These are phyloP conservation scores for Barbatosphaeria neglecta DNA, from an alignment of 495 filamentous ascomycete species.

Conservation along the genomic window DNA sequence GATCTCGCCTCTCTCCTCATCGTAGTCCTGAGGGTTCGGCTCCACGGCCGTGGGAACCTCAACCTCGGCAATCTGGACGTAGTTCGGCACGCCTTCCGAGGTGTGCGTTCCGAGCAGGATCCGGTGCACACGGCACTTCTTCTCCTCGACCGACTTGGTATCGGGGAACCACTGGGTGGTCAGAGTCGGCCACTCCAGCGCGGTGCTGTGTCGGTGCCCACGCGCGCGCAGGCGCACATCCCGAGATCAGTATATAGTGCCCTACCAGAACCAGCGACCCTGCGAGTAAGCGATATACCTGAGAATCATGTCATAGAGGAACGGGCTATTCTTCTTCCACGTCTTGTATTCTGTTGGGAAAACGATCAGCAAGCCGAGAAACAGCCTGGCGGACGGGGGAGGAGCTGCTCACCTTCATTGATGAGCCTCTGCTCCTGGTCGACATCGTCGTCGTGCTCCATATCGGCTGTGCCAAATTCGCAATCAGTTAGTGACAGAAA, in stretches of 20 bases:
- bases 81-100: conserved; percentile 74
- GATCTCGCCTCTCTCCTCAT: conserved; percentile 84
- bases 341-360: conserved; percentile 93
- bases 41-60: conserved; percentile 72
- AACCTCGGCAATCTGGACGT: conserved; percentile 87
- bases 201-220: conserved; percentile 50
- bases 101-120: conserved; percentile 93
- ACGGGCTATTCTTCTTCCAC: conserved; percentile 99
- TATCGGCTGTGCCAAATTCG: conserved; percentile 29
- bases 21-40: conserved; percentile 67
- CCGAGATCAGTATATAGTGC: too few relatives aligned
- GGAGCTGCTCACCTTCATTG: conserved; percentile 66
- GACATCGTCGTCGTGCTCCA: conserved; percentile 59
- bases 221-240: too few relatives aligned
- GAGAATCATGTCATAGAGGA: conserved; percentile 93
- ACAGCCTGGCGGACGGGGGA: too few relatives aligned
- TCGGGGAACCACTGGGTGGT: conserved; percentile 98
- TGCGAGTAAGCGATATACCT: conserved; percentile 32
- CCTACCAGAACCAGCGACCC: too few relatives aligned
- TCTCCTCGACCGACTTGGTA: conserved; percentile 72
- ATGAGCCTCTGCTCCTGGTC: conserved; percentile 68
- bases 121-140: conserved; percentile 79
- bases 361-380: conserved; percentile 6
- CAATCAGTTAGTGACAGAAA: too few relatives aligned
- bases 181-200: conserved; percentile 94